These are phyloP conservation scores for Limonium bicolor DNA, from an alignment of 148 eudicot species.

Conservation along the genomic window DNA sequence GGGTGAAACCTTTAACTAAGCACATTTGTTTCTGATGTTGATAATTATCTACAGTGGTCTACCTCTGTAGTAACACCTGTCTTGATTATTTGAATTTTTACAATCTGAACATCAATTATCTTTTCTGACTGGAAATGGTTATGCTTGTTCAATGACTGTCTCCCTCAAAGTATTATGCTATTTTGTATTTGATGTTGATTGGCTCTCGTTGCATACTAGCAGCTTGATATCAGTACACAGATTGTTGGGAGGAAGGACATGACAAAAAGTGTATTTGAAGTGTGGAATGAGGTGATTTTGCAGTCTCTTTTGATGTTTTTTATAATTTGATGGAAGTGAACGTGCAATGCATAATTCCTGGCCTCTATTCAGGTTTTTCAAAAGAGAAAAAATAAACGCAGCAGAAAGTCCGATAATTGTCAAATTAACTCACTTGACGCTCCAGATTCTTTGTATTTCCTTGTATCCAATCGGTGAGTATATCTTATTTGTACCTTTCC, in stretches of 20 bases:
- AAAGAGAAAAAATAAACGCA: conserved; percentile 51
- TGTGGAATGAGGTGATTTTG: conserved; percentile 79
- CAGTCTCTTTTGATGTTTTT: not conserved
- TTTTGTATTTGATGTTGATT: too few relatives aligned
- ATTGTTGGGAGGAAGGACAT: conserved; percentile 89
- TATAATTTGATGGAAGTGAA: not conserved
- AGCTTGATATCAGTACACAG: conserved; percentile 70
- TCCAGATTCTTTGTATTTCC: conserved; percentile 45
- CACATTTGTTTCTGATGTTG: too few relatives aligned
- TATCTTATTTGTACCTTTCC: too few relatives aligned
- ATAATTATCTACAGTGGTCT: too few relatives aligned
- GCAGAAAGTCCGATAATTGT: conserved; percentile 17
- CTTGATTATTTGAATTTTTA: too few relatives aligned
- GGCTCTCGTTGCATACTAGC: not conserved
- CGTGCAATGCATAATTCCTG: not conserved
- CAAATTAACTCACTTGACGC: conserved; percentile 22
- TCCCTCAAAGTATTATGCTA: too few relatives aligned
- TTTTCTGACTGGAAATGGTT: too few relatives aligned
- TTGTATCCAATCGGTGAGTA: conserved; percentile 68
- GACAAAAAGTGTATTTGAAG: conserved; percentile 68
- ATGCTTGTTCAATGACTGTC: too few relatives aligned
- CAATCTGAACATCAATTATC: too few relatives aligned
- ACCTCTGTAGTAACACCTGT: too few relatives aligned
- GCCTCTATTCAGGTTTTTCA: conserved; percentile 50
- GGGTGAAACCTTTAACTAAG: too few relatives aligned